Evolutionary conservation across 495 filamentous ascomycete species (phyloP).

Genomic region (Hyphodiscus hymeniophilus): DNA sequence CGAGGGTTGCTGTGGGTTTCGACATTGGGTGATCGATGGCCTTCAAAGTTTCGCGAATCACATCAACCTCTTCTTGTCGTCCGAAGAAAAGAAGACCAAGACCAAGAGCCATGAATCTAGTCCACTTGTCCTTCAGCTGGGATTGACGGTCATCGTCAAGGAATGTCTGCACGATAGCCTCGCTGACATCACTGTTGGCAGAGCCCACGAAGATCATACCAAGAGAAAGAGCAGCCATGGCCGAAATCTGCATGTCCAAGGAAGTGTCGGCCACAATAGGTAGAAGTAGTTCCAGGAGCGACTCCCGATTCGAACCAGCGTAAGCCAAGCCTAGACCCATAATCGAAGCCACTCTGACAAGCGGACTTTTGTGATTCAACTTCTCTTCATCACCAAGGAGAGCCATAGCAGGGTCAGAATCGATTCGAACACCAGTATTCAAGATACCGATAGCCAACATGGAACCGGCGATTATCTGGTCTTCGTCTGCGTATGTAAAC

Average conservation of each 20-base stretch:
- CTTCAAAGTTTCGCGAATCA: conserved; percentile 89
- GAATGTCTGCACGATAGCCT: conserved; percentile 81
- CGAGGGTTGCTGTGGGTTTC: conserved; percentile 80
- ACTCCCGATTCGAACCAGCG: conserved; percentile 83
- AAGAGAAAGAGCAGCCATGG: conserved; percentile 88
- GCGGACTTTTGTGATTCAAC: conserved; percentile 63
- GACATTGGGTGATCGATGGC: conserved; percentile 93
- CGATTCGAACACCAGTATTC: conserved; percentile 80
- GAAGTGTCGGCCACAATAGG: conserved; percentile 78
- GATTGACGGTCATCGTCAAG: conserved; percentile 82
- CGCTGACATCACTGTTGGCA: conserved; percentile 76
- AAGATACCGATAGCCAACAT: conserved; percentile 86
- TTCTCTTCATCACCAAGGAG: conserved; percentile 72
- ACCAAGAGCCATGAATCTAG: conserved; percentile 89
- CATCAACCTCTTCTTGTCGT: conserved; percentile 93
- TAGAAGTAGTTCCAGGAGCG: conserved; percentile 68
- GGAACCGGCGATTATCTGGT: conserved; percentile 82
- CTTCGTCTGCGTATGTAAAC: conserved; percentile 77
- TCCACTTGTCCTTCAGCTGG: conserved; percentile 96
- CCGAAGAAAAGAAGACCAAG: conserved; percentile 93
- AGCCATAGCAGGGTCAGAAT: conserved; percentile 81
- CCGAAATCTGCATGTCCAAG: conserved; percentile 88
- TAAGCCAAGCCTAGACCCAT: conserved; percentile 95
- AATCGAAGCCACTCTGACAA: conserved; percentile 71
- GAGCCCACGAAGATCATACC: conserved; percentile 92